Base-by-base conservation (phyloP, 306 rosid genomes). In the Sesbania bispinosa region DNA sequence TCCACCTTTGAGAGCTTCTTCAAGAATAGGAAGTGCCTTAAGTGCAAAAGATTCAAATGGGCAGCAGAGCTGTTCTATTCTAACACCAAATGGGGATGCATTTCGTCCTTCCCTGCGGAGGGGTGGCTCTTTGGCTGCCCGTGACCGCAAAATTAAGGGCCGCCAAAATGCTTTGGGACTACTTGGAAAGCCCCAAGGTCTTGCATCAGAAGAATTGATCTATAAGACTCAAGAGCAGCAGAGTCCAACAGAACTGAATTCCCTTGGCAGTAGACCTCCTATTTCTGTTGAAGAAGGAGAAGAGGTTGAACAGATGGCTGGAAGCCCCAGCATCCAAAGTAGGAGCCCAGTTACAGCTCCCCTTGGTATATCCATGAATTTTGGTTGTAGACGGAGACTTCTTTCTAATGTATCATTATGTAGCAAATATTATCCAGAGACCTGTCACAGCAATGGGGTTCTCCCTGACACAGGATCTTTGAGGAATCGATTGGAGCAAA, bases 211-310 rank as follows among this genome's bases (percentile, higher is more conserved):
- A 36, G 83, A 88, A 67, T 59, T 83, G 45, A 33, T 54, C 62
- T 71, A 76, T 57, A 90, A 88, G 86, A 82, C 79, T 20, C 89
- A 42, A 70, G 90, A 90, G 88, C 96, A 84, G 88, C 97, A 86
- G 77, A 87, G 96, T 81, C 88, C 98, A 45, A 90, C 93, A 7
- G 99, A 95, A 75, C 80, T 95, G 85, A 83, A 88, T 82, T 95
- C 99, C 77, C 92, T 95, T 39, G 96, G 96, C 10, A 91, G 99
- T 69, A 87, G 96, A 62, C 97, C 99, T 67, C 99, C 99, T 0
- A 80, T 84, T 33, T 95, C 97, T 3, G 99, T 95, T 45, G 99
- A 95, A 86, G 99, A 95, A 18, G 99, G 99, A 9, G 99, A 95
- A 78, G 99, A 95, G 87, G 99, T 95, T 50, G 97, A 91, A 79